Evolutionary conservation across 345 rosid genomes (phyloP).

Genomic region (Murraya koenigii): DNA sequence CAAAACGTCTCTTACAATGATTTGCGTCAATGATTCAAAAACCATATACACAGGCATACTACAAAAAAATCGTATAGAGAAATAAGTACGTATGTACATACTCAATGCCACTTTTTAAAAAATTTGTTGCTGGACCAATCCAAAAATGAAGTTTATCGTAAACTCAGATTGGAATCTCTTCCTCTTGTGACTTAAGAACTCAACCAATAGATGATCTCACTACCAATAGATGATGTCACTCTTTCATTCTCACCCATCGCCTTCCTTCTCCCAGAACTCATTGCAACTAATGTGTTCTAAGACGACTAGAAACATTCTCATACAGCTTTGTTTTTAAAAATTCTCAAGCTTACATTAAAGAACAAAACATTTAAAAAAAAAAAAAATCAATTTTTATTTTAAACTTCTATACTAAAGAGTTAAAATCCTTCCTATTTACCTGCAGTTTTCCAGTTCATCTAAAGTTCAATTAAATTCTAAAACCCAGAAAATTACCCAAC

Average conservation of each 20-base stretch:
- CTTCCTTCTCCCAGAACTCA: background rate
- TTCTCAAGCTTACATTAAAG: background rate
- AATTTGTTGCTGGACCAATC: background rate
- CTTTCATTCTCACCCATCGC: background rate
- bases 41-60: background rate
- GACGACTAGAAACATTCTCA: background rate
- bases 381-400: background rate
- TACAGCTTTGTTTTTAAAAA: background rate
- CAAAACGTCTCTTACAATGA: background rate
- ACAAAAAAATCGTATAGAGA: background rate
- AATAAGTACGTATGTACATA: background rate
- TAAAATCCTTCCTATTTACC: background rate
- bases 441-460: background rate
- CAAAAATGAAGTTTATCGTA: background rate
- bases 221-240: too few species aligned
- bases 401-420: background rate
- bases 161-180: background rate
- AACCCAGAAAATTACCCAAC: background rate
- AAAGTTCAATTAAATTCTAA: background rate
- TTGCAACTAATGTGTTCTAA: background rate
- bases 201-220: background rate
- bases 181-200: background rate
- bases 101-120: background rate
- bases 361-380: background rate
- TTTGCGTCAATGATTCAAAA: background rate